Base-by-base conservation (phyloP, 805 yeast genomes). In the Zygotorulaspora chibaensis region DNA sequence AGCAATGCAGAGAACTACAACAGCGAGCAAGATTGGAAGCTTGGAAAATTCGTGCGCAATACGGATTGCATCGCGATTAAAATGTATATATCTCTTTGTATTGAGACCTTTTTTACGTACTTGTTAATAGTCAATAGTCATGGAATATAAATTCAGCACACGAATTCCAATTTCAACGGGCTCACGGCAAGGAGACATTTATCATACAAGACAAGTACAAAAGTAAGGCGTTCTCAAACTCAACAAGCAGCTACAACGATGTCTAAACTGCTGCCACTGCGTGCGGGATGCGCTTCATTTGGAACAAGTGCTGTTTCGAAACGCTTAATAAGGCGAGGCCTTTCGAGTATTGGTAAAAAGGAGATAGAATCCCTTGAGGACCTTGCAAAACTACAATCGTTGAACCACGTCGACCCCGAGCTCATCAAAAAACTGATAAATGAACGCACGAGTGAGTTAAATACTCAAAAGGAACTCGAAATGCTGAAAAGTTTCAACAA, bases 321-420 rank as follows among this genome's bases (percentile, higher is more conserved):
- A 10, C 12, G 36, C 16, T 7, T 33, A 8, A 10, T 33, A 33
- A 33, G 36, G 20, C n/a, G 36, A 16, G 11, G 20, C 5, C 7
- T 33, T 13, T 13, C 36, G 36, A 16, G 12, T 17, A 13, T n/a
- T 11, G 20, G 20, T 31, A 38, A 31, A 28, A 35, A 43, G 12
- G 46, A 55, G 6, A 53, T 63, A 9, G 53, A 50, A 31, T 52
- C 58, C 1, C 48, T 65, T 35, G 69, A 66, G 40, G 70, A 63
- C 45, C 45, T 66, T 43, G 58, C 58, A 7, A 58, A 63, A 31
- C 35, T 66, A 30, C 51, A 63, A 16, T 51, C 58, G 6, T 37
- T 66, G 30, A 66, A 66, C 17, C 56, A 55, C 38, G 63, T 66
- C 8, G 66, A 63, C 33, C 66, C 70, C n/a, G 57, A 56, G 29